Conservation (phyloP, 345 rosid species). For the Jatropha curcas region DNA sequence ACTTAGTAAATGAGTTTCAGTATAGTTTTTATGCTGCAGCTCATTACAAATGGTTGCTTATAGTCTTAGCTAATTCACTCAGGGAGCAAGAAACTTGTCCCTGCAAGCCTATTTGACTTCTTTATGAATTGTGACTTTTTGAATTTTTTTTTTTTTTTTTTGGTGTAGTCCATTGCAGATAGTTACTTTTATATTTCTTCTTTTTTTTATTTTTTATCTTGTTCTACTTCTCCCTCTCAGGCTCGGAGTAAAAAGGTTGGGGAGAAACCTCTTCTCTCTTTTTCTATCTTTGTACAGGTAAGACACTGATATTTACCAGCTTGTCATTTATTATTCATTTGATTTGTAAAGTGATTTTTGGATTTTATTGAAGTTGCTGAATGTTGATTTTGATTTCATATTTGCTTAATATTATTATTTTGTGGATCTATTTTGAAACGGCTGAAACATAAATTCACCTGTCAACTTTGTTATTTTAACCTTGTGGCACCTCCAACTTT, state of each 20-base stretch:
- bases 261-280: neutral
- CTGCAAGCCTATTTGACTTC: neutral
- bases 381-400: too few relatives aligned
- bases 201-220: neutral
- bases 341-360: neutral
- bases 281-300: slow-evolving; percentile 1
- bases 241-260: neutral
- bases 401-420: neutral
- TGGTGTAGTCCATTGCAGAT: neutral
- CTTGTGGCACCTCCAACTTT: too few relatives aligned
- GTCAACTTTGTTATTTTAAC: too few relatives aligned
- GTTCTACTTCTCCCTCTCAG: neutral
- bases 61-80: neutral
- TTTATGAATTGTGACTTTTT: neutral
- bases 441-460: too few relatives aligned
- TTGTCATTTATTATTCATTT: too few relatives aligned
- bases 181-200: neutral
- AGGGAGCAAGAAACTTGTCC: neutral
- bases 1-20: neutral
- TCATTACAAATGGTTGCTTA: neutral
- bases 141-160: neutral
- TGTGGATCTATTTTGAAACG: neutral
- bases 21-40: neutral
- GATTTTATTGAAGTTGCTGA: neutral
- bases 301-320: neutral